A percentile compares a stretch with the other conserved stretches of the same genome.
Conservation (phyloP, 495 filamentous ascomycete species). For the Xylaria sp. region DNA sequence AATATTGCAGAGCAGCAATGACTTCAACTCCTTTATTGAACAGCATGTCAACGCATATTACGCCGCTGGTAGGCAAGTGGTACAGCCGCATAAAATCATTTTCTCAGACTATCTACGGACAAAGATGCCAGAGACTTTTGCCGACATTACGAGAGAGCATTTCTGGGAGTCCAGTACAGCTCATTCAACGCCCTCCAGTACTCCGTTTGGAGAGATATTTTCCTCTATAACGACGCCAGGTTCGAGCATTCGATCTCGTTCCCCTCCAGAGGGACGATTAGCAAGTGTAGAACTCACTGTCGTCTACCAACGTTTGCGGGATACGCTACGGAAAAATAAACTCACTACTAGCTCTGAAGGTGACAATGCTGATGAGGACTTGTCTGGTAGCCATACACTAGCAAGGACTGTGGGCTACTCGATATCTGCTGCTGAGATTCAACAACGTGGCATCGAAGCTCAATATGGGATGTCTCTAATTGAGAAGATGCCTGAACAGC, state of each 20-base stretch:
- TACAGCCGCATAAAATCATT: conserved; percentile 54
- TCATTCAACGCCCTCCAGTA: conserved; percentile 36
- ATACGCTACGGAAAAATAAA: conserved; percentile 76
- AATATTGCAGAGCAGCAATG: conserved; percentile 59
- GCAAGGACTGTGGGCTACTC: conserved; percentile 80
- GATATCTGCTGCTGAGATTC: conserved; percentile 90
- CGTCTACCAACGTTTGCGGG: conserved; percentile 80
- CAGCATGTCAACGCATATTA: conserved; percentile 48
- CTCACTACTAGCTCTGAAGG: conserved; percentile 47
- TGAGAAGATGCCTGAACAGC: conserved; percentile 82
- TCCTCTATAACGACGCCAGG: conserved; percentile 35
- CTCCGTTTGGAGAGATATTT: conserved; percentile 36
- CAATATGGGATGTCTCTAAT: conserved; percentile 77
- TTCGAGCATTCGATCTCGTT: conserved; percentile 40
- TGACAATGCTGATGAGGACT: conserved; percentile 39
- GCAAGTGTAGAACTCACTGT: conserved; percentile 75
- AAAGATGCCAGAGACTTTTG: conserved; percentile 65
- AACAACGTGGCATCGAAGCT: conserved; percentile 84
- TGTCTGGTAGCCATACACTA: conserved; percentile 71
- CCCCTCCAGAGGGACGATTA: conserved; percentile 43
- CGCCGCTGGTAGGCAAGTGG: conserved; percentile 46
- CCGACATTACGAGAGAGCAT: conserved; percentile 58
- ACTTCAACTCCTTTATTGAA: conserved; percentile 72
- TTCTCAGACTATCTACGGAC: conserved; percentile 70
- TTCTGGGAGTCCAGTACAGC: conserved; percentile 32